phyloP scores from a whole-genome alignment of 768 basidiomycete genomes.

The Lactarius psammicola region DNA sequence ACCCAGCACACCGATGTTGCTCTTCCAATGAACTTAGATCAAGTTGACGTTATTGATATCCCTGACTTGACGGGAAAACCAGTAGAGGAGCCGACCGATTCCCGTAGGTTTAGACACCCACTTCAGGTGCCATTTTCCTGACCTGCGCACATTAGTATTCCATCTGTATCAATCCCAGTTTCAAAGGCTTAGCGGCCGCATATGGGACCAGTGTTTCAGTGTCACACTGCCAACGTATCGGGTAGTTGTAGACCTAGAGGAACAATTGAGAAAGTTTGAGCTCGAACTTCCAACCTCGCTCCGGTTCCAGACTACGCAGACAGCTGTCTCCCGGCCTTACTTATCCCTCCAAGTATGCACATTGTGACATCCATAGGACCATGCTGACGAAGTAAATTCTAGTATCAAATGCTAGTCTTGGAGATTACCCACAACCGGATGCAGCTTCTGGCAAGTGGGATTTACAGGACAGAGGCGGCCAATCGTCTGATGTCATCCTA shows the following conservation, averaged over 20 bases:
- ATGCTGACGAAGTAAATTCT: not conserved
- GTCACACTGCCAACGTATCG: slow-evolving; percentile 29
- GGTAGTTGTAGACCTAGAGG: slow-evolving; percentile 28
- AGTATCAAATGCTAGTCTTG: slow-evolving; percentile 26
- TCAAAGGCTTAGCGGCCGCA: slow-evolving; percentile 20
- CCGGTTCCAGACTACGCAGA: slow-evolving; percentile 27
- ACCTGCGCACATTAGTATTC: slow-evolving; percentile 19
- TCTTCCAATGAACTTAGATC: slow-evolving; percentile 31
- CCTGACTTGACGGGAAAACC: slow-evolving; percentile 27
- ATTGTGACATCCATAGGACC: not conserved
- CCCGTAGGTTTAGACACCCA: slow-evolving; percentile 16
- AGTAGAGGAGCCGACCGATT: slow-evolving; percentile 29
- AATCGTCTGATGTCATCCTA: slow-evolving; percentile 3
- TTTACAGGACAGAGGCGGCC: not conserved
- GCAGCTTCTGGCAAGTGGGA: slow-evolving; percentile 23
- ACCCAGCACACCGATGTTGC: slow-evolving; percentile 29
- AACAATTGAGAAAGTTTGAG: slow-evolving; percentile 29
- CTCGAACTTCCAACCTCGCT: slow-evolving; percentile 28
- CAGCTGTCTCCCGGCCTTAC: slow-evolving; percentile 26
- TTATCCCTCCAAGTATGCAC: slow-evolving; percentile 25
- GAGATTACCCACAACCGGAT: slow-evolving; percentile 19
- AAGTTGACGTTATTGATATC: slow-evolving; percentile 24
- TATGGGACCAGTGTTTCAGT: slow-evolving; percentile 32
- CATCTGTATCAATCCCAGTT: slow-evolving; percentile 24
- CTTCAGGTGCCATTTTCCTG: not conserved